These are phyloP conservation scores for Actinidia polygama DNA, from an alignment of 179 eudicot genomes.

Conservation along the genomic window DNA sequence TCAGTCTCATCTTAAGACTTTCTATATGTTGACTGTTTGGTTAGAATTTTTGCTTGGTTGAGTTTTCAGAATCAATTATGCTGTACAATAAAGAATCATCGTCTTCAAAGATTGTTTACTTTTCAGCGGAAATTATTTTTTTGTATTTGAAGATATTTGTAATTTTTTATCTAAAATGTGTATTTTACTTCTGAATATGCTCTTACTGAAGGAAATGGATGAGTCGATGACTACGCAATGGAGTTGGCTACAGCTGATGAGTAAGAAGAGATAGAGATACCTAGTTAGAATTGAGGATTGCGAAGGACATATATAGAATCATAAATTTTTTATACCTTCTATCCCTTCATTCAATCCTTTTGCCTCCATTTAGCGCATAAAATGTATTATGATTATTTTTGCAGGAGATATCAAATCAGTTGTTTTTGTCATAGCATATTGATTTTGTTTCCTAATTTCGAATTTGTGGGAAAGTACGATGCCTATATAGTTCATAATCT, in stretches of 20 bases:
- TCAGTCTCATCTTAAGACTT: too few relatives aligned
- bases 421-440: neutral
- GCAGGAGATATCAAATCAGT: neutral
- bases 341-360: neutral
- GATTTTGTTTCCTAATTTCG: too few relatives aligned
- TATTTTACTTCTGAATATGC: slow-evolving; percentile 9
- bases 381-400: neutral
- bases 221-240: slow-evolving; percentile 75
- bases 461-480: too few relatives aligned
- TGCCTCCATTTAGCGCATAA: neutral
- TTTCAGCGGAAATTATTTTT: too few relatives aligned
- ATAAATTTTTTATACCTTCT: neutral
- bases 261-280: slow-evolving; percentile 31
- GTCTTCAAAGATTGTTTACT: too few relatives aligned
- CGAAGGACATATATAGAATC: neutral
- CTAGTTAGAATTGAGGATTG: neutral
- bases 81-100: too few relatives aligned
- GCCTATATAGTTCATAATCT: too few relatives aligned
- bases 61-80: too few relatives aligned
- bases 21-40: too few relatives aligned
- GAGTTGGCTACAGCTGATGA: slow-evolving; percentile 92
- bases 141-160: too few relatives aligned
- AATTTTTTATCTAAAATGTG: neutral
- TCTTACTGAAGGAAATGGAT: slow-evolving; percentile 65
- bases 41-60: too few relatives aligned